phyloP scores from a whole-genome alignment of 768 basidiomycete genomes.

The Pisolithus orientalis region DNA sequence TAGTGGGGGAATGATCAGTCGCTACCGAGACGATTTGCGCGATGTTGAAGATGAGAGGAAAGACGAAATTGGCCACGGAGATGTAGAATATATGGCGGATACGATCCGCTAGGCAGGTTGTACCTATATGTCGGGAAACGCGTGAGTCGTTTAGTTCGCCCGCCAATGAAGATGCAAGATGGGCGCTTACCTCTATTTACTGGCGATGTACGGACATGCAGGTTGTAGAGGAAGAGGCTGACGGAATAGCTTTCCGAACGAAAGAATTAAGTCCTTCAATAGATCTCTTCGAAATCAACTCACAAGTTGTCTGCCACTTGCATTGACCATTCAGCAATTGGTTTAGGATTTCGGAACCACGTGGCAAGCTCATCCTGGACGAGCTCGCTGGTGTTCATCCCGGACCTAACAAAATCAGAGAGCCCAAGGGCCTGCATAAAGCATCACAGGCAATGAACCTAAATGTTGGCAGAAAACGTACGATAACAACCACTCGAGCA shows the following conservation, averaged over 20 bases:
- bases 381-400: background rate
- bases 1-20: too few species aligned
- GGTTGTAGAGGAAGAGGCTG: constrained; percentile 22
- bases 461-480: background rate
- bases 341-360: constrained; percentile 4
- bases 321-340: constrained; percentile 27
- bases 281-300: constrained; percentile 3
- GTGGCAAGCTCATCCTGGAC: background rate
- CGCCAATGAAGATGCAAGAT: background rate
- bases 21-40: too few species aligned
- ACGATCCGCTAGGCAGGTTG: background rate
- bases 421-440: background rate
- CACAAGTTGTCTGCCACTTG: constrained; percentile 31
- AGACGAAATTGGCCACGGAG: too few species aligned
- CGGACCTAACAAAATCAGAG: background rate
- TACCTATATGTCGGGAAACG: too few species aligned
- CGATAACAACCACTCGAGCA: constrained; percentile 21
- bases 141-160: too few species aligned
- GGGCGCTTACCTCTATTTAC: background rate
- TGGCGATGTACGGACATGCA: constrained; percentile 5
- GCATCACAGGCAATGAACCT: background rate
- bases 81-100: too few species aligned
- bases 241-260: constrained; percentile 19
- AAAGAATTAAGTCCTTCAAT: background rate
- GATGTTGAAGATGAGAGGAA: too few species aligned